phyloP scores from a whole-genome alignment of 257 asterid species.

The Perilla frutescens region DNA sequence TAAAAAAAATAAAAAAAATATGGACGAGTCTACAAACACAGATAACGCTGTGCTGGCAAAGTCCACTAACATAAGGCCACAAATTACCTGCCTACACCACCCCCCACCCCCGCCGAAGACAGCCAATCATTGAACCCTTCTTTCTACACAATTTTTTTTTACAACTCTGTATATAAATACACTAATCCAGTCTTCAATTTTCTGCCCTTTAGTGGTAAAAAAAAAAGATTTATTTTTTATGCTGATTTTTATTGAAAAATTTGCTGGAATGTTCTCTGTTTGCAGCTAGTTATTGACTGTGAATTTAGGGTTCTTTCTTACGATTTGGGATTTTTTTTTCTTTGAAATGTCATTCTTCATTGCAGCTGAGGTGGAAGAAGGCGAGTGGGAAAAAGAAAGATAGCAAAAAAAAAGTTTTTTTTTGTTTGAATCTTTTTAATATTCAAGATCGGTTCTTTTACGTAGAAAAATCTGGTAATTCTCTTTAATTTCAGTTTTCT shows the following conservation, averaged over 20 bases:
- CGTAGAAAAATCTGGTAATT: slow-evolving; percentile 17
- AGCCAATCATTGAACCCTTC: slow-evolving; percentile 42
- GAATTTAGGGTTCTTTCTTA: not conserved
- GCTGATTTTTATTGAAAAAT: not conserved
- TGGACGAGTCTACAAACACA: slow-evolving; percentile 24
- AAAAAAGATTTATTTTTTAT: not conserved
- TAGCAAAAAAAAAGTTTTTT: slow-evolving; percentile 21
- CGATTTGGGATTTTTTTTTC: not conserved
- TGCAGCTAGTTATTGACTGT: not conserved
- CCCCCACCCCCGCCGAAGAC: not conserved
- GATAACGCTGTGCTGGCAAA: slow-evolving; percentile 46
- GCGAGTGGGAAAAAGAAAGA: slow-evolving; percentile 50
- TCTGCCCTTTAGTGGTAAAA: not conserved
- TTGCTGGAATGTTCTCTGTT: slow-evolving; percentile 4
- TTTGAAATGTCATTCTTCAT: slow-evolving; percentile 45
- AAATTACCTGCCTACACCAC: slow-evolving; percentile 32
- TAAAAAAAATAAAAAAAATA: not conserved
- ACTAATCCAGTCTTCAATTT: slow-evolving; percentile 16
- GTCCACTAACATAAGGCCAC: slow-evolving; percentile 32
- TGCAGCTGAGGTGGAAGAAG: slow-evolving; percentile 44
- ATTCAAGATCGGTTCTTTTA: slow-evolving; percentile 27
- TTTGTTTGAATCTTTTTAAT: not conserved
- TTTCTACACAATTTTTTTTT: slow-evolving; percentile 20
- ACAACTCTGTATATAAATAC: slow-evolving; percentile 30
- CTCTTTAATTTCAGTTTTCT: slow-evolving; percentile 3